A percentile compares a stretch with the other conserved stretches of the same genome.
Conservation (phyloP, 2,329 filamentous ascomycete genomes). For the Aureobasidium namibiae region DNA sequence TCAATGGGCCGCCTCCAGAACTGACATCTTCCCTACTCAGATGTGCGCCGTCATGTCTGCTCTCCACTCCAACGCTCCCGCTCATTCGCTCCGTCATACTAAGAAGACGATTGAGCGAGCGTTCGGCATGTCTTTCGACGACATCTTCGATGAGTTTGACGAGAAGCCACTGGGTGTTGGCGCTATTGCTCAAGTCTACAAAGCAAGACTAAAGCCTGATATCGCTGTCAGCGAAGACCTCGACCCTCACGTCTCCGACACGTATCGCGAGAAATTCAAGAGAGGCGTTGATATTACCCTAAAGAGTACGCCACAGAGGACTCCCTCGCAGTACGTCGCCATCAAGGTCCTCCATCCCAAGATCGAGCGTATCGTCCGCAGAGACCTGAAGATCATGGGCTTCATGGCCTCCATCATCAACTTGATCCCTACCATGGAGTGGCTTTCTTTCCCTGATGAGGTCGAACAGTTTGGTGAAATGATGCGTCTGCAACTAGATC, state of each 20-base stretch:
- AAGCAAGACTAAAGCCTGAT: conserved; percentile 78
- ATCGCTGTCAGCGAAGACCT: conserved; percentile 57
- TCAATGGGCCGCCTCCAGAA: conserved; percentile 94
- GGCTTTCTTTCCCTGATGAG: conserved; percentile 92
- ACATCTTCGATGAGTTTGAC: conserved; percentile 95
- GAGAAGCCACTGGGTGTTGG: conserved; percentile 85
- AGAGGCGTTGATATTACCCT: conserved; percentile 79
- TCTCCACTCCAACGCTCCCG: conserved; percentile 87
- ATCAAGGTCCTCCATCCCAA: conserved; percentile 92
- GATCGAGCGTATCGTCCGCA: conserved; percentile 81
- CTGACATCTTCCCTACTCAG: conserved; percentile 90
- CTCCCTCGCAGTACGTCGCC: conserved; percentile 87
- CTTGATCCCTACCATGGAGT: conserved; percentile 85
- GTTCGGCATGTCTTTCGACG: conserved; percentile 74
- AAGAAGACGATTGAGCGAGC: conserved; percentile 71
- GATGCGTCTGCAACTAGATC: conserved; percentile 95
- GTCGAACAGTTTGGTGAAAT: conserved; percentile 92
- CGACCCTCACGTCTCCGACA: conserved; percentile 31
- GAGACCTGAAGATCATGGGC: conserved; percentile 87
- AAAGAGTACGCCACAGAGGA: conserved; percentile 75
- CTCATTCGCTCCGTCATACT: conserved; percentile 75
- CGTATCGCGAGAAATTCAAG: conserved; percentile 60
- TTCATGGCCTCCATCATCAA: conserved; percentile 85
- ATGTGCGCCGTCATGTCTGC: conserved; percentile 92
- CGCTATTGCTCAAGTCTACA: conserved; percentile 96